Evolutionary conservation across 1,284 basidiomycete genomes (phyloP).

Genomic region (Pterula multifida): DNA sequence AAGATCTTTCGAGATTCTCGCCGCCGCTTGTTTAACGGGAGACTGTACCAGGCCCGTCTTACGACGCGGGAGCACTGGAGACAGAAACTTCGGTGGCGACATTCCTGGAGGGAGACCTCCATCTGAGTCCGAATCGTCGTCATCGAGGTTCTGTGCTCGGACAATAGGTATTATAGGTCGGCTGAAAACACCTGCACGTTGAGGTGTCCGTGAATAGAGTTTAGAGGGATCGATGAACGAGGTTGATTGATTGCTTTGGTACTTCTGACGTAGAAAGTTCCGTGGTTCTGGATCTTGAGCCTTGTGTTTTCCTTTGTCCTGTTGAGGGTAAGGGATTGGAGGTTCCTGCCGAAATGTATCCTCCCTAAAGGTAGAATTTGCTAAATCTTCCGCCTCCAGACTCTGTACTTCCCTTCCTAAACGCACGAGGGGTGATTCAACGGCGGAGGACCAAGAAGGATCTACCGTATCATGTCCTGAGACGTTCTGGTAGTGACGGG

Average conservation of each 20-base stretch:
- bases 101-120: slow-evolving; percentile 54
- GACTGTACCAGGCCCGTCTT: slow-evolving; percentile 47
- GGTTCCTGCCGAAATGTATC: slow-evolving; percentile 11
- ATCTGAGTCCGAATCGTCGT: slow-evolving; percentile 41
- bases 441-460: slow-evolving; percentile 49
- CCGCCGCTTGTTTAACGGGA: slow-evolving; percentile 53
- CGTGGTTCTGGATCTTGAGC: slow-evolving; percentile 38
- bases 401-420: slow-evolving; percentile 58
- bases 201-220: slow-evolving; percentile 25
- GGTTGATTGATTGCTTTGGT: background rate
- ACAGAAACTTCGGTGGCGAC: slow-evolving; percentile 82
- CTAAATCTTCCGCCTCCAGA: slow-evolving; percentile 30
- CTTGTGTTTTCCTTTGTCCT: slow-evolving; percentile 37
- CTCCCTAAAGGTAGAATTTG: background rate
- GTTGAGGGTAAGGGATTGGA: slow-evolving; percentile 23
- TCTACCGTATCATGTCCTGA: slow-evolving; percentile 28
- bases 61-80: slow-evolving; percentile 61
- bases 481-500: slow-evolving; percentile 24
- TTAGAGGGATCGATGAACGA: slow-evolving; percentile 45
- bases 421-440: slow-evolving; percentile 68
- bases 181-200: slow-evolving; percentile 19
- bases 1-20: slow-evolving; percentile 50
- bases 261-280: slow-evolving; percentile 45
- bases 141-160: slow-evolving; percentile 12
- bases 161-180: slow-evolving; percentile 18